Evolutionary conservation across 2,329 filamentous ascomycete species (phyloP).

Genomic region (Pezicula rhizophila): DNA sequence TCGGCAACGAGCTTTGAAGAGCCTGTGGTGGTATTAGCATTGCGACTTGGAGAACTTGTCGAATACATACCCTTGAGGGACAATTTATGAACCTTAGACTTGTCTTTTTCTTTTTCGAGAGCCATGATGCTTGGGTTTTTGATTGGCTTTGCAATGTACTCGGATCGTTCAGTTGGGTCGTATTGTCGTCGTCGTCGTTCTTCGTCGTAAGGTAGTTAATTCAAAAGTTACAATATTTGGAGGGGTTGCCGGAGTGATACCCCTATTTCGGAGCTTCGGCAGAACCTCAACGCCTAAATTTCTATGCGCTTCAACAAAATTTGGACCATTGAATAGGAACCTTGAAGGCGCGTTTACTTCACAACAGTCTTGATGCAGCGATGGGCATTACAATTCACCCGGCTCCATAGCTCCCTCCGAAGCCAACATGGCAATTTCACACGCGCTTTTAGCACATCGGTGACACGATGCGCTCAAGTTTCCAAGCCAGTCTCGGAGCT

Average conservation of each 20-base stretch:
- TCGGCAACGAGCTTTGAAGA: constrained; percentile 86
- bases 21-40: constrained; percentile 37
- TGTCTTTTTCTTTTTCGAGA: constrained; percentile 46
- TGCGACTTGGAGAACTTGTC: neutral
- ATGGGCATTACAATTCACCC: constrained; percentile 27
- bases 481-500: constrained; percentile 35
- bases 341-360: neutral
- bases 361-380: constrained; percentile 26
- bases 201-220: no score
- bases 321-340: no score
- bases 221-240: no score
- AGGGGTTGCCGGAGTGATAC: neutral
- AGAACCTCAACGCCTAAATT: no score
- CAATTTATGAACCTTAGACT: constrained; percentile 91
- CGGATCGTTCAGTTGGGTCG: neutral
- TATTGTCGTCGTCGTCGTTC: neutral
- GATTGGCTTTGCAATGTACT: neutral
- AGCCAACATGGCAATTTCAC: constrained; percentile 18
- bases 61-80: constrained; percentile 69
- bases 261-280: neutral
- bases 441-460: constrained; percentile 22
- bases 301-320: no score
- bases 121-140: constrained; percentile 19
- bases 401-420: constrained; percentile 27
- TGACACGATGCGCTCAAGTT: constrained; percentile 21